Conservation (phyloP, 2,329 filamentous ascomycete species). For the Escovopsis sp. region DNA sequence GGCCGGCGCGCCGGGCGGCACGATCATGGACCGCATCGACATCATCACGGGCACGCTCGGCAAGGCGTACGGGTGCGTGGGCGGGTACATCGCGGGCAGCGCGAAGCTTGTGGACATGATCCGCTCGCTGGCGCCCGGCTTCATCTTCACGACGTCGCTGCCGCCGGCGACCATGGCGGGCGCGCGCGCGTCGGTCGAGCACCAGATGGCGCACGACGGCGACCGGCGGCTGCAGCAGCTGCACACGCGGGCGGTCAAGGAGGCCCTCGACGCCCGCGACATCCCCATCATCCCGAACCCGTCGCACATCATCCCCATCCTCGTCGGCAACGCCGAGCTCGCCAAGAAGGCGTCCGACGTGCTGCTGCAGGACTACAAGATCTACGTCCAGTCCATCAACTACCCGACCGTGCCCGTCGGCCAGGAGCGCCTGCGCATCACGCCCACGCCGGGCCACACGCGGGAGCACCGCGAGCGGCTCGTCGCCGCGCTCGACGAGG, state of each 20-base stretch:
- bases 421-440: conserved; percentile 93
- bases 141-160: conserved; percentile 97
- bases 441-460: conserved; percentile 83
- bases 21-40: conserved; percentile 88
- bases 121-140: conserved; percentile 86
- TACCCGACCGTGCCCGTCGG: conserved; percentile 96
- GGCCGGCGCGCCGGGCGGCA: conserved; percentile 60
- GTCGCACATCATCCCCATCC: conserved; percentile 84
- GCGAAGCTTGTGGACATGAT: conserved; percentile 79
- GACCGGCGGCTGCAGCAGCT: conserved; percentile 89
- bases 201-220: conserved; percentile 72
- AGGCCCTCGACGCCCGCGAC: conserved; percentile 59
- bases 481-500: conserved; percentile 66
- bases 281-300: conserved; percentile 98
- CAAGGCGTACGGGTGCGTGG: conserved; percentile 95
- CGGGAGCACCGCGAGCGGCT: conserved; percentile 77
- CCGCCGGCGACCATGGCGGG: conserved; percentile 96
- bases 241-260: conserved; percentile 89
- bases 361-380: conserved; percentile 75
- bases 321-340: conserved; percentile 86
- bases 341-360: conserved; percentile 88
- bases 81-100: conserved; percentile 91
- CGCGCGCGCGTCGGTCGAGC: conserved; percentile 80
- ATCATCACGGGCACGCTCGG: conserved; percentile 96
- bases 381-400: conserved; percentile 98